Conservation (phyloP, 805 yeast species). For the Saccharomycodes ludwigii region DNA sequence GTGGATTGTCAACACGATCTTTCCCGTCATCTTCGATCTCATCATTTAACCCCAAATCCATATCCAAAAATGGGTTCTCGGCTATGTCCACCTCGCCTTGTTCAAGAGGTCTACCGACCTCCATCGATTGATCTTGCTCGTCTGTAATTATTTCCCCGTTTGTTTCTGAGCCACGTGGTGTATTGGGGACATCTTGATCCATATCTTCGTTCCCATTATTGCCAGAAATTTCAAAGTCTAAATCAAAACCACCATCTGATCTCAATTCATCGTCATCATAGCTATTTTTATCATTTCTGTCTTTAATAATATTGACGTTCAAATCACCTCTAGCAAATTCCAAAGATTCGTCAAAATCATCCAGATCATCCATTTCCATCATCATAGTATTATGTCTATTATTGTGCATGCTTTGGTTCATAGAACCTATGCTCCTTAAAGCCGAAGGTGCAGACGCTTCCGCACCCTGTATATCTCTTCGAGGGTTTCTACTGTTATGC, state of each 20-base stretch:
- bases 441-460: constrained; percentile 8
- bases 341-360: constrained; percentile 41
- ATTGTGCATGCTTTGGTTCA: constrained; percentile 23
- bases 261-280: constrained; percentile 21
- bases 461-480: constrained; percentile 21
- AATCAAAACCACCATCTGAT: constrained; percentile 42
- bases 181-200: constrained; percentile 17
- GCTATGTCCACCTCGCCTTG: not conserved
- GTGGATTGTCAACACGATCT: not conserved
- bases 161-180: constrained; percentile 3
- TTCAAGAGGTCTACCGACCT: not conserved
- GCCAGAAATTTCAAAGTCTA: constrained; percentile 31
- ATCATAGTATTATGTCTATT: constrained; percentile 13
- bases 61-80: not conserved
- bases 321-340: constrained; percentile 49
- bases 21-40: not conserved
- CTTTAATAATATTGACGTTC: constrained; percentile 16
- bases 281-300: constrained; percentile 17
- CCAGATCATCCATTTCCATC: constrained; percentile 5
- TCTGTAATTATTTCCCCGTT: not conserved
- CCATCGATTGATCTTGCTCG: not conserved
- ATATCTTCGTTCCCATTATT: constrained; percentile 20
- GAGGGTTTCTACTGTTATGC: constrained; percentile 11
- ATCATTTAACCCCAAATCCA: not conserved
- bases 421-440: constrained; percentile 14